phyloP scores from a whole-genome alignment of 805 yeast species.

The Pichia cephalocereana region DNA sequence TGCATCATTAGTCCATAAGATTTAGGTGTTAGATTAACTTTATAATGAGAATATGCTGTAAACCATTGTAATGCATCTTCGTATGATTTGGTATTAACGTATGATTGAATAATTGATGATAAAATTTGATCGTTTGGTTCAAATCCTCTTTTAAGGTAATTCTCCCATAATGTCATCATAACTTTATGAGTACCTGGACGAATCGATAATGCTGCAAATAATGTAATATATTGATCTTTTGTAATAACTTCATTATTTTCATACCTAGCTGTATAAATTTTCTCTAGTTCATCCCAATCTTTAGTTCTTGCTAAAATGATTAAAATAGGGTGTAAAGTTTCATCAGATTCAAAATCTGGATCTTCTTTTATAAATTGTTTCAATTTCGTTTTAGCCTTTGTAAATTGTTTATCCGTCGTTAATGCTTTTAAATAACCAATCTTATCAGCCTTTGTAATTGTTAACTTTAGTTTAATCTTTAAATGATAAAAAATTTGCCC shows the following conservation, averaged over 20 bases:
- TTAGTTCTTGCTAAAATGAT: slow-evolving; percentile 13
- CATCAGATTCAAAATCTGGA: slow-evolving; percentile 8
- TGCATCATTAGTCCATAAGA: slow-evolving; percentile 28
- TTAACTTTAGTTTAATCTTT: slow-evolving; percentile 8
- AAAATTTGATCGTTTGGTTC: slow-evolving; percentile 36
- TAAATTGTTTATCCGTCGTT: slow-evolving; percentile 6
- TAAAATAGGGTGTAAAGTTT: slow-evolving; percentile 14
- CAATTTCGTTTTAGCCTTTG: slow-evolving; percentile 9
- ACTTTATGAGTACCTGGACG: slow-evolving; percentile 34
- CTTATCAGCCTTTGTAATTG: slow-evolving; percentile 11
- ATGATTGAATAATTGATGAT: slow-evolving; percentile 37
- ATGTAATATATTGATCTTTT: slow-evolving; percentile 43
- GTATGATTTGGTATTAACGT: slow-evolving; percentile 29
- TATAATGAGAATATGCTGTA: slow-evolving; percentile 25
- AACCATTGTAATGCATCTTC: slow-evolving; percentile 30
- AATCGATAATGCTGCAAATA: slow-evolving; percentile 56
- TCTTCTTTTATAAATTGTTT: slow-evolving; percentile 3
- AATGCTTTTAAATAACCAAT: slow-evolving; percentile 15
- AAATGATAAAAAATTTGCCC: slow-evolving; percentile 6
- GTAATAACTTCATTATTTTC: slow-evolving; percentile 47
- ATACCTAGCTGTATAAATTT: slow-evolving; percentile 47
- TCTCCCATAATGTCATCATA: slow-evolving; percentile 30
- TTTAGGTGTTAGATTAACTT: slow-evolving; percentile 20
- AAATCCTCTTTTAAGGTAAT: slow-evolving; percentile 36
- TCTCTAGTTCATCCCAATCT: slow-evolving; percentile 44